These are phyloP conservation scores for Verticillium zaregamsianum DNA, from an alignment of 2,329 filamentous ascomycete species.

Conservation along the genomic window DNA sequence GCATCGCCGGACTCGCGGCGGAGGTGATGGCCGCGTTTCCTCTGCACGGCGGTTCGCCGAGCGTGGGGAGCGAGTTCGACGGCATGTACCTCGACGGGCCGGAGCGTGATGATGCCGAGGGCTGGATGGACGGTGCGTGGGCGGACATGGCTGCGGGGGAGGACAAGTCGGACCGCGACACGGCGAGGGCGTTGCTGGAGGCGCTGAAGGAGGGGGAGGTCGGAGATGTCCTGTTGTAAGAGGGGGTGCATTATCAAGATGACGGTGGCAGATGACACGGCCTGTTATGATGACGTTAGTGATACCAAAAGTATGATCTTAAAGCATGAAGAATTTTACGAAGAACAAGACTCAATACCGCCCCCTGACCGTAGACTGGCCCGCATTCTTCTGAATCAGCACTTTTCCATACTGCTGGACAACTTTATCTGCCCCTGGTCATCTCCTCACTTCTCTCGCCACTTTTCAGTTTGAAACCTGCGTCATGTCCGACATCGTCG, in stretches of 20 bases:
- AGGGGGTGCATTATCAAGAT: not conserved
- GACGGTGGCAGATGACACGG: not conserved
- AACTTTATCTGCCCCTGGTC: too few relatives aligned
- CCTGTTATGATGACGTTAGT: not conserved
- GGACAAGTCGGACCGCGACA: slow-evolving; percentile 29
- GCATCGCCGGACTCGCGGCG: slow-evolving; percentile 24
- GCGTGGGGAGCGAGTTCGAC: slow-evolving; percentile 16
- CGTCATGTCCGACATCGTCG: too few relatives aligned
- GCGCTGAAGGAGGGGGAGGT: slow-evolving; percentile 26
- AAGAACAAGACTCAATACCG: too few relatives aligned
- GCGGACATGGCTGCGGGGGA: slow-evolving; percentile 21
- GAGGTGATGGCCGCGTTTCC: slow-evolving; percentile 28
- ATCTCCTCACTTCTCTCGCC: too few relatives aligned
- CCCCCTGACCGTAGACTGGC: too few relatives aligned
- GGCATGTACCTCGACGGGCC: slow-evolving; percentile 23
- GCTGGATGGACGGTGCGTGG: slow-evolving; percentile 35
- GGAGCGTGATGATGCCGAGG: slow-evolving; percentile 19
- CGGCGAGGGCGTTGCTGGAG: slow-evolving; percentile 31
- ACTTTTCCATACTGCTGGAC: too few relatives aligned
- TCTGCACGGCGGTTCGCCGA: slow-evolving; percentile 19
- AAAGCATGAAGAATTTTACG: too few relatives aligned
- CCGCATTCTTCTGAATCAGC: too few relatives aligned
- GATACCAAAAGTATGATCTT: too few relatives aligned
- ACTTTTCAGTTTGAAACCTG: too few relatives aligned
- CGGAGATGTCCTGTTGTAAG: slow-evolving; percentile 9